Base-by-base conservation (phyloP, 495 filamentous ascomycete species). In the Aeminium ludgeri region DNA sequence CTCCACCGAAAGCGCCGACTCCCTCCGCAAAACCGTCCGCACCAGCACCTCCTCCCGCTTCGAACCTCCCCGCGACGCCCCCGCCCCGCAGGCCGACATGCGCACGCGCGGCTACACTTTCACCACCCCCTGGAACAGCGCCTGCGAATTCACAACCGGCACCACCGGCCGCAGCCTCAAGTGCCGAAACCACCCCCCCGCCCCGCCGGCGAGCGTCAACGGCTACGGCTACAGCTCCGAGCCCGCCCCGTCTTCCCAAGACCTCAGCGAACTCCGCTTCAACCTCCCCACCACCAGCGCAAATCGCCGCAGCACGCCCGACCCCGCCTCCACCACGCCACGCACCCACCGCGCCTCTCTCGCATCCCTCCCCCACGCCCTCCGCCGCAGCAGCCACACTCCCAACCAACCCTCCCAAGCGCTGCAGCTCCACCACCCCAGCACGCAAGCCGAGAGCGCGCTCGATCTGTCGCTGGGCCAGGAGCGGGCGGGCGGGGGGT, bases 201-300 rank as follows among this genome's bases (percentile, higher is more conserved):
- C 65, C 11, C n/a, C n/a, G n/a, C n/a, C n/a, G n/a, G n/a, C n/a
- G n/a, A n/a, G n/a, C n/a, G n/a, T n/a, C n/a, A n/a, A n/a, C n/a
- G n/a, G n/a, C n/a, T n/a, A n/a, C n/a, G n/a, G n/a, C n/a, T 59
- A 50, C 32, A 57, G 60, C 45, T 49, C 43, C 34, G 55, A 15
- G 28, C 1, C 30, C 6, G 17, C 41, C n/a, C 48, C 59, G 0
- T 49, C 53, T 20, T 53, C 61, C 7, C 66, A 71, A n/a, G 64
- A 68, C 0, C 72, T 87, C 8, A 86, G 83, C 54, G 86, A 94
- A 59, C 61, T 94, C 40, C 74, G 86, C 27, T 93, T 91, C 68
- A 94, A 91, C 57, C 70, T 84, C 0, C 82, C 84, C 23, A 40
- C 31, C 10, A 5, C 27, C 16, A 6, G n/a, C 17, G n/a, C n/a